Evolutionary conservation across 164 flowering plant species (phyloP), one percentile per base, ranked within the genome.

Genomic region (Stephania cephalantha): DNA sequence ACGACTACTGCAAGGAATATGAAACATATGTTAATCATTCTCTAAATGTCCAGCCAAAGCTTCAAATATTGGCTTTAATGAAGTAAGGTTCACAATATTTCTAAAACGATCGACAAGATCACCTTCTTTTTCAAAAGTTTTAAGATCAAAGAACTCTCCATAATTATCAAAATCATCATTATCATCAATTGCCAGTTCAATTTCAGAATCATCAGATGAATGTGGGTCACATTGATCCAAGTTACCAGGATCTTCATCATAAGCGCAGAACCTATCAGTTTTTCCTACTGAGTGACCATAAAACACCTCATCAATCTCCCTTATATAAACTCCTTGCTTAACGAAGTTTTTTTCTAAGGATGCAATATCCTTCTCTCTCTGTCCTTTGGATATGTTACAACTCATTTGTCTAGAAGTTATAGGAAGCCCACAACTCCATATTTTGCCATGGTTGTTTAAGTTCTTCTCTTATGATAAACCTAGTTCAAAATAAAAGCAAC

Each of bases 51-150:
- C 87, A 44, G 89, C 73, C 81, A 96, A 85, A 63, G 87, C 86
- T 78, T 85, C 89, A 88, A 96, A 96, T 74, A 97, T 92, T 82
- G 92, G 90, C 77, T 86, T 91, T 63, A 94, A 79, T 42, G 92
- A 84, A 61, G 84, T 81, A 78, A 92, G 81, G 77, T 69, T 88
- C 35, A 83, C 86, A 35, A 82, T 80, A 35, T 83, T 85, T 68
- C 84, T 88, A 20, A 86, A 68, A 72, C 83, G 78, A 78, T 85
- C 79, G n/a, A 20, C 72, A 73, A 72, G 71, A 55, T 73, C 31
- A 64, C 71, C 83, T 77, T 78, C 85, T 73, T 77, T 71, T 22
- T 78, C 82, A 6, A 53, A 9, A 11, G 63, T 45, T n/a, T 80
- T 75, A 73, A 70, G 53, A 35, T 78, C 46, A 63, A 46, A 69